Evolutionary conservation across 768 basidiomycete genomes (phyloP).

Genomic region (Boletus edulis): DNA sequence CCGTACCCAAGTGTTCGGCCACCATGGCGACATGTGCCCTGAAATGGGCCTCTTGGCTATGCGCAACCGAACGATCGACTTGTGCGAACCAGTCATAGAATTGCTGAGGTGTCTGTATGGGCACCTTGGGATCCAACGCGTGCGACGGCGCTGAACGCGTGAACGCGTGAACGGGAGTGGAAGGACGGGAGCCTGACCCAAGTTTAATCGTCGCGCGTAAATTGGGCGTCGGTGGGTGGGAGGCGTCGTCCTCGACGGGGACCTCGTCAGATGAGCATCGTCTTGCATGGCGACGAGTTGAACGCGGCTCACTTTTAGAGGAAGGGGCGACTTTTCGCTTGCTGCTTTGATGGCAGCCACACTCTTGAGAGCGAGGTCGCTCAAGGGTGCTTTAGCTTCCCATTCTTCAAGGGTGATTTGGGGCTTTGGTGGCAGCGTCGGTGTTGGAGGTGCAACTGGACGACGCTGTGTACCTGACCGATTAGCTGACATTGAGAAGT

Average conservation of each 20-base stretch:
- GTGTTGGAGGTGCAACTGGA: conserved; percentile 23
- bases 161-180: conserved; percentile 34
- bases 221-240: conserved; percentile 33
- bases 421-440: conserved; percentile 36
- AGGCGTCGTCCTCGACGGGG: conserved; percentile 36
- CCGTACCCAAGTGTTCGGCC: conserved; percentile 70
- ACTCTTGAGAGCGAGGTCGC: conserved; percentile 65
- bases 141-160: conserved; percentile 35
- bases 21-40: conserved; percentile 79
- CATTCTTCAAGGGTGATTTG: conserved; percentile 82
- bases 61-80: conserved; percentile 86
- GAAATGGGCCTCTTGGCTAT: conserved; percentile 93
- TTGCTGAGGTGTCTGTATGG: conserved; percentile 89
- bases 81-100: conserved; percentile 96
- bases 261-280: conserved; percentile 41
- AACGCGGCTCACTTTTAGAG: conserved; percentile 61
- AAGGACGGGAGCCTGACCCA: conserved; percentile 42
- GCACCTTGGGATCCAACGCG: conserved; percentile 69
- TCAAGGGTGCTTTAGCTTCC: conserved; percentile 80
- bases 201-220: conserved; percentile 41
- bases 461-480: conserved; percentile 26
- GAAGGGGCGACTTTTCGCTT: conserved; percentile 59
- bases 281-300: neutral
- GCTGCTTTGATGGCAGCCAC: conserved; percentile 61
- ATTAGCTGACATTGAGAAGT: conserved; percentile 20